Percentiles rank a stretch among this genome's conserved stretches.
Conservation (phyloP, 164 flowering plant species). For the Stephania cephalantha region DNA sequence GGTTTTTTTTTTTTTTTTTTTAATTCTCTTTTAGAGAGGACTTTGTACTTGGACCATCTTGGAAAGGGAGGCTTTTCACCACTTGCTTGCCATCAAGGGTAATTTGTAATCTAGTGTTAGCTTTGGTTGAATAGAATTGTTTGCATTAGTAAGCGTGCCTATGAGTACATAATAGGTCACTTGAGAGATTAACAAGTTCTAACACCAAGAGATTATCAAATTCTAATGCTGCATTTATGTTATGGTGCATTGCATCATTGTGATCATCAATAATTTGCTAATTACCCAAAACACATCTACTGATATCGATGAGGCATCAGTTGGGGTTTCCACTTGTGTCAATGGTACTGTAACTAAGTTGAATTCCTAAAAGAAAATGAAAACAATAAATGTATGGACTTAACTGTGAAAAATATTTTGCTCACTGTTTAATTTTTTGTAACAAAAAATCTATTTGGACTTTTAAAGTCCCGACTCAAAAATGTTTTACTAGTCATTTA, state of each 20-base stretch:
- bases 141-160: background rate
- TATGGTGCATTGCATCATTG: background rate
- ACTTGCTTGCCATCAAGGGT: constrained; percentile 5
- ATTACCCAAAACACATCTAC: no score
- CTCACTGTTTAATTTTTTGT: no score
- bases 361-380: no score
- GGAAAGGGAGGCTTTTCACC: background rate
- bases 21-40: background rate
- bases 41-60: background rate
- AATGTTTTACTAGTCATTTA: no score
- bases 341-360: no score
- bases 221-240: background rate
- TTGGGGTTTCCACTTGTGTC: no score
- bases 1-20: background rate
- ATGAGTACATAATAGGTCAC: background rate
- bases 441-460: no score
- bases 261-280: background rate
- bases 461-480: no score
- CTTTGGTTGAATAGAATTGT: background rate
- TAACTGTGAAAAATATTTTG: no score
- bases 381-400: no score
- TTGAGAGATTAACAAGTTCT: background rate
- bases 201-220: no score
- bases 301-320: no score
- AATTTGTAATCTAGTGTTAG: constrained; percentile 1